A percentile compares a stretch with the other conserved stretches of the same genome.
Conservation (phyloP, 2,329 filamentous ascomycete species). For the Raffaelea arxii region DNA sequence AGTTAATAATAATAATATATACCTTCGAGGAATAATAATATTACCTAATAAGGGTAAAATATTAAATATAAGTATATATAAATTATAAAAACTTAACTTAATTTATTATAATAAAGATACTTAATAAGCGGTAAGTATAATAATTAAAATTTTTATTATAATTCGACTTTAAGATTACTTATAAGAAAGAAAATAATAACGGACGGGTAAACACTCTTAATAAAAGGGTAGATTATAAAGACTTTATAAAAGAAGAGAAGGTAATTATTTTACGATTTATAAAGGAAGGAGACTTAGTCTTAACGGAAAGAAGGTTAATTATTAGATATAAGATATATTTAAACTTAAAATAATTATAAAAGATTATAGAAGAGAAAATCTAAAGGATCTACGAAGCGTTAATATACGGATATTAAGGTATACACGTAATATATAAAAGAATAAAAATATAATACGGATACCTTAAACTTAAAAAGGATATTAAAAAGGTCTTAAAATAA, state of each 20-base stretch:
- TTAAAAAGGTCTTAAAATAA: not conserved
- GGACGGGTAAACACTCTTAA: not conserved
- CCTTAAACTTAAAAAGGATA: not conserved
- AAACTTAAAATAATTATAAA: no score
- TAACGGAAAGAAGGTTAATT: no score
- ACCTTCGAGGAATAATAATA: not conserved
- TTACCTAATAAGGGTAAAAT: not conserved
- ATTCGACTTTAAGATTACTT: not conserved
- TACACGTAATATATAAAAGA: no score
- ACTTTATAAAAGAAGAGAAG: no score
- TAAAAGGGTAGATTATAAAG: not conserved
- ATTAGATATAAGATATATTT: no score
- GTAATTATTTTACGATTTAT: no score
- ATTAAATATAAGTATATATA: not conserved
- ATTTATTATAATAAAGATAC: not conserved
- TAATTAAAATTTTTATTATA: not conserved
- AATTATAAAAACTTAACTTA: not conserved
- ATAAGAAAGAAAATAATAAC: not conserved
- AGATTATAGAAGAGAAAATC: no score
- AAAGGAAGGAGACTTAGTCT: no score
- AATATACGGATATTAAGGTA: no score
- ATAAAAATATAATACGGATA: no score
- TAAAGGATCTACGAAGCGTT: no score
- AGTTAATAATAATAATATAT: not conserved
- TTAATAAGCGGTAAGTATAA: not conserved